Percentiles rank a stretch among this genome's conserved stretches.
Conservation (phyloP, 108 stramenopile species). For the Stephanodiscus triporus region DNA sequence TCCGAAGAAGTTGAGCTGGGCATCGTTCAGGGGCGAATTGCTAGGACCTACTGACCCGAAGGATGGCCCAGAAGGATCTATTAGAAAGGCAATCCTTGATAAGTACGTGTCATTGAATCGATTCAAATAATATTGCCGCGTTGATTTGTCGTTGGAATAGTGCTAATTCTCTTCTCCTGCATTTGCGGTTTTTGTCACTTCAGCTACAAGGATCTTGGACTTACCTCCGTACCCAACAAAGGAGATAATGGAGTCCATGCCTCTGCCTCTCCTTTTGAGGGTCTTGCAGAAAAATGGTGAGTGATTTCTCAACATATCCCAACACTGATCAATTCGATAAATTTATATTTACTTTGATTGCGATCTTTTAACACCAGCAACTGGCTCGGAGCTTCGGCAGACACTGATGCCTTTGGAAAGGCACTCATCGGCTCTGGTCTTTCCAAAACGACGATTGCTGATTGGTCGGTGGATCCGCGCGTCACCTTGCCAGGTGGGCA, state of each 20-base stretch:
- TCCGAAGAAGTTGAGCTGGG: slow-evolving; percentile 77
- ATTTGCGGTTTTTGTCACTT: neutral
- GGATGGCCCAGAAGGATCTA: slow-evolving; percentile 74
- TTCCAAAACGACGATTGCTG: slow-evolving; percentile 65
- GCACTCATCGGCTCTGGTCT: slow-evolving; percentile 74
- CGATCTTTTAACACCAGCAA: slow-evolving; percentile 25
- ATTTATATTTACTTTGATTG: neutral
- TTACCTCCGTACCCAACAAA: slow-evolving; percentile 74
- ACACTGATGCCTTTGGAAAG: slow-evolving; percentile 79
- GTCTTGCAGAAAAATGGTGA: slow-evolving; percentile 82
- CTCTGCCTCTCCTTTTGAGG: slow-evolving; percentile 91
- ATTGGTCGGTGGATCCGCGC: slow-evolving; percentile 86
- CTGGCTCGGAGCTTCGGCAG: slow-evolving; percentile 69
- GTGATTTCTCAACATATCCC: slow-evolving; percentile 27
- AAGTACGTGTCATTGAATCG: slow-evolving; percentile 37
- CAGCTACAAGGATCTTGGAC: slow-evolving; percentile 71
- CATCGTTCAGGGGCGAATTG: slow-evolving; percentile 77
- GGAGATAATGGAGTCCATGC: slow-evolving; percentile 96
- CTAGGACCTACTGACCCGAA: slow-evolving; percentile 92
- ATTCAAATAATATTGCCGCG: neutral
- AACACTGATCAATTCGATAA: slow-evolving; percentile 7
- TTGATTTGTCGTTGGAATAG: neutral
- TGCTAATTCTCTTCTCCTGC: neutral
- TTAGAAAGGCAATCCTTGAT: slow-evolving; percentile 79
- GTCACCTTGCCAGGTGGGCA: slow-evolving; percentile 65